phyloP scores from a whole-genome alignment of 2,329 filamentous ascomycete genomes.

The Pleomassaria siparia region DNA sequence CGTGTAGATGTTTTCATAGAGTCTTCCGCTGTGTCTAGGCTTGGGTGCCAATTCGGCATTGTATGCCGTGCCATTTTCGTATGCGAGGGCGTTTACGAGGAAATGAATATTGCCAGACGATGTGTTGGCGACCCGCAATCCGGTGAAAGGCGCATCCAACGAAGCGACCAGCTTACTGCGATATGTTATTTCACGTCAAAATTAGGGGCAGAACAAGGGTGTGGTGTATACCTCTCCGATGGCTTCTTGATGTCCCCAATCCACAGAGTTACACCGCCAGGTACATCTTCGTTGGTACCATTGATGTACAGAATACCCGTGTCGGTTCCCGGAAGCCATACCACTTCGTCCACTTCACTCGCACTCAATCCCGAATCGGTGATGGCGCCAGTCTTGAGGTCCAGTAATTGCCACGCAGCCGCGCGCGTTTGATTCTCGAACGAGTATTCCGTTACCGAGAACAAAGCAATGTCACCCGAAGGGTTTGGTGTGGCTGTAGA shows the following conservation, averaged over 20 bases:
- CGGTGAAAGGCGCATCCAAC: slow-evolving; percentile 51
- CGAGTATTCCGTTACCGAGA: slow-evolving; percentile 73
- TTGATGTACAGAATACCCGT: slow-evolving; percentile 65
- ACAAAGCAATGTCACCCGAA: slow-evolving; percentile 65
- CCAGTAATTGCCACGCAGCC: slow-evolving; percentile 50
- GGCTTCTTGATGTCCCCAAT: slow-evolving; percentile 35
- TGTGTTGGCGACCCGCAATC: slow-evolving; percentile 52
- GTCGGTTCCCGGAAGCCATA: slow-evolving; percentile 37
- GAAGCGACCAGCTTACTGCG: slow-evolving; percentile 36
- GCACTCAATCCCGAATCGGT: slow-evolving; percentile 32
- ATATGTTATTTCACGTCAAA: neutral
- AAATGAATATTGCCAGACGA: slow-evolving; percentile 46
- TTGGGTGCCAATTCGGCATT: slow-evolving; percentile 63
- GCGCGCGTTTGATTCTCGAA: slow-evolving; percentile 71
- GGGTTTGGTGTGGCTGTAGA: slow-evolving; percentile 68
- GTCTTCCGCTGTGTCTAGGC: slow-evolving; percentile 63
- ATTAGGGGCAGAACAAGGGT: neutral
- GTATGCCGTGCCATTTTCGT: slow-evolving; percentile 69
- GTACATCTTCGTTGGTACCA: slow-evolving; percentile 60
- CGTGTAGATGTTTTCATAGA: slow-evolving; percentile 74
- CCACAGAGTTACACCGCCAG: slow-evolving; percentile 41
- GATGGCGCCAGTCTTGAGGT: slow-evolving; percentile 37
- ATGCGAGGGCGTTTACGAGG: slow-evolving; percentile 61
- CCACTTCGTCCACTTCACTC: slow-evolving; percentile 37
- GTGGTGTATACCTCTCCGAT: slow-evolving; percentile 16